A percentile compares a stretch with the other conserved stretches of the same genome.
Evolutionary conservation across 2,329 filamentous ascomycete species (phyloP).

Genomic region (Fusarium sp.): DNA sequence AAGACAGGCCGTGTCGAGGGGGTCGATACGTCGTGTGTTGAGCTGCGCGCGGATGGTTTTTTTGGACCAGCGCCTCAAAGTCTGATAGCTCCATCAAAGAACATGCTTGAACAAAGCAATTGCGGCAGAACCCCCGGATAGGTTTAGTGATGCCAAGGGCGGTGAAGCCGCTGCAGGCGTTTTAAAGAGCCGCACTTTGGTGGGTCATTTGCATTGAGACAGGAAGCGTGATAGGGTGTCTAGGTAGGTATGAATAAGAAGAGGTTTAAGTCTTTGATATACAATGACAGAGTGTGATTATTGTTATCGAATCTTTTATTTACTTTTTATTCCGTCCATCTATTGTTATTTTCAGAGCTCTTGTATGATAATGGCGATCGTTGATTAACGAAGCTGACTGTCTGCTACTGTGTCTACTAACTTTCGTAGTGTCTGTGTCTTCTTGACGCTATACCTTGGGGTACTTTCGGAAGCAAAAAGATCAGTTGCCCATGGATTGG

Average conservation of each 20-base stretch:
- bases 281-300: not conserved
- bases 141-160: slow-evolving; percentile 24
- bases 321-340: not conserved
- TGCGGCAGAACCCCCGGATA: slow-evolving; percentile 32
- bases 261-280: not conserved
- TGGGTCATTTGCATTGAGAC: slow-evolving; percentile 1
- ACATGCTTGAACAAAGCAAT: slow-evolving; percentile 31
- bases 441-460: no score
- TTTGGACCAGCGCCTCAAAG: slow-evolving; percentile 28
- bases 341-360: no score
- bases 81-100: slow-evolving; percentile 45
- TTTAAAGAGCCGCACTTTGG: slow-evolving; percentile 24
- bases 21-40: slow-evolving; percentile 27
- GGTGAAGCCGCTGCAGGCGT: slow-evolving; percentile 15
- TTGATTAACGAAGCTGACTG: no score
- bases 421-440: no score
- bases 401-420: no score
- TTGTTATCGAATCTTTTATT: not conserved
- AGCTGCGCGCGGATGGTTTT: slow-evolving; percentile 33
- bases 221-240: not conserved
- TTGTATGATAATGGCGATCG: no score
- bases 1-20: not conserved
- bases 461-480: not conserved
- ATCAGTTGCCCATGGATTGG: not conserved
- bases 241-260: not conserved